phyloP scores from a whole-genome alignment of 2,329 filamentous ascomycete genomes.

The Trichoderma sp. region DNA sequence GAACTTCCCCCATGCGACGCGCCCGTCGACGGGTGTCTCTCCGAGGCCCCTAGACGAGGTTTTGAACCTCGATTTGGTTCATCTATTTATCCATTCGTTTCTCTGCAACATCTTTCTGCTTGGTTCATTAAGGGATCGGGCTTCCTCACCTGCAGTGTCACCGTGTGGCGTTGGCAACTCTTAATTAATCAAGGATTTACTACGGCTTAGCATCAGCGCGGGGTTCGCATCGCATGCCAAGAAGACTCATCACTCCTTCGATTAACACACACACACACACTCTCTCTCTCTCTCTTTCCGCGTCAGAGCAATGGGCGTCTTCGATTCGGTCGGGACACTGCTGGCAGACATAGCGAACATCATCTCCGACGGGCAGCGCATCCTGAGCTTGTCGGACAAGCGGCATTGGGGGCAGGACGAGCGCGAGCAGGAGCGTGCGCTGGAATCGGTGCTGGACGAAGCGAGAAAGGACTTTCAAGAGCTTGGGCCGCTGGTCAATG shows the following conservation, averaged over 20 bases:
- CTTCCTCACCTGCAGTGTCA: conserved; percentile 4
- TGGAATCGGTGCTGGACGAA: conserved; percentile 61
- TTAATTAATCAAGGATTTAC: neutral
- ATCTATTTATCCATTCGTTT: conserved; percentile 14
- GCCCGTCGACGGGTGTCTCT: conserved; percentile 28
- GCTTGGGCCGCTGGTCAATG: conserved; percentile 58
- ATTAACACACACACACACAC: neutral
- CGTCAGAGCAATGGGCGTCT: conserved; percentile 42
- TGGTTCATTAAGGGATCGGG: neutral
- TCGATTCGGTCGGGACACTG: conserved; percentile 61
- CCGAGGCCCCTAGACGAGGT: conserved; percentile 27
- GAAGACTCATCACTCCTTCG: neutral
- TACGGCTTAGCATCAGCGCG: conserved; percentile 15
- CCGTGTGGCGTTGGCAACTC: neutral
- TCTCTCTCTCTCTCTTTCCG: neutral
- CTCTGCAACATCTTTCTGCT: neutral
- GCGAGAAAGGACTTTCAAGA: conserved; percentile 65
- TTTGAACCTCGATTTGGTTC: neutral
- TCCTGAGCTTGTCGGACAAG: conserved; percentile 61
- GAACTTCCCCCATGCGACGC: conserved; percentile 27
- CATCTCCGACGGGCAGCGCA: conserved; percentile 57
- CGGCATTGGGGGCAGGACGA: conserved; percentile 62
- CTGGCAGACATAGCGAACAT: conserved; percentile 61
- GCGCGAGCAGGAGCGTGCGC: conserved; percentile 60
- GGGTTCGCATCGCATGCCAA: conserved; percentile 22